These are phyloP conservation scores for Calocera cornea DNA, from an alignment of 768 basidiomycete genomes.

Conservation along the genomic window DNA sequence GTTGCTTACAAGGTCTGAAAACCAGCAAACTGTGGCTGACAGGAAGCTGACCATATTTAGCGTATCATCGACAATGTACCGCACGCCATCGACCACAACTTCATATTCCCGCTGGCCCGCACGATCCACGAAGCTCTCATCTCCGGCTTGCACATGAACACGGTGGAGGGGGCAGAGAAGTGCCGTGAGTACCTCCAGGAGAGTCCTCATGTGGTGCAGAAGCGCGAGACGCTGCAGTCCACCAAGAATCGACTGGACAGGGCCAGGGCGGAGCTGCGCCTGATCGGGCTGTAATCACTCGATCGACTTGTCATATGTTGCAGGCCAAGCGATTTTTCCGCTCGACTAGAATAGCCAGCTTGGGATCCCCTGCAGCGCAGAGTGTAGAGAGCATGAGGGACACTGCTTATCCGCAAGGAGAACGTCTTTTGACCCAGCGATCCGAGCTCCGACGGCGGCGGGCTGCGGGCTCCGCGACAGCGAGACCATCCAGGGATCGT, in stretches of 20 bases:
- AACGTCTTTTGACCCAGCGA: too few species aligned
- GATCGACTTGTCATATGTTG: background rate
- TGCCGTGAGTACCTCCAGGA: conserved; percentile 27
- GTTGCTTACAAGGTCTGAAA: background rate
- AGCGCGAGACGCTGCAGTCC: background rate
- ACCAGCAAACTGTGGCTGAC: background rate
- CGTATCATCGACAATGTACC: conserved; percentile 44
- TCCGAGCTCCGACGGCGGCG: too few species aligned
- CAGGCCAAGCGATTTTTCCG: too few species aligned
- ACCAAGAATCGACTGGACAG: background rate
- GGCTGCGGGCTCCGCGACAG: too few species aligned
- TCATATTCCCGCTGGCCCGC: conserved; percentile 30
- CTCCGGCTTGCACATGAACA: conserved; percentile 16
- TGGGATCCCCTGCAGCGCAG: too few species aligned
- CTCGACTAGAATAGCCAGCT: too few species aligned
- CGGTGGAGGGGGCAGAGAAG: conserved; percentile 38
- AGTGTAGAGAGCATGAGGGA: background rate
- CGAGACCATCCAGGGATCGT: too few species aligned
- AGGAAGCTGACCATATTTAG: conserved; percentile 21
- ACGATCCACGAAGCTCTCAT: conserved; percentile 29
- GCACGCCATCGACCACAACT: conserved; percentile 33
- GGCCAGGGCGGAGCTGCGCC: background rate
- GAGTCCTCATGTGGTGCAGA: background rate
- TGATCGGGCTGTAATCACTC: background rate
- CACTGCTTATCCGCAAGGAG: too few species aligned